These are phyloP conservation scores for Phaeosphaeria sp. DNA, from an alignment of 2,329 filamentous ascomycete genomes.

Conservation along the genomic window DNA sequence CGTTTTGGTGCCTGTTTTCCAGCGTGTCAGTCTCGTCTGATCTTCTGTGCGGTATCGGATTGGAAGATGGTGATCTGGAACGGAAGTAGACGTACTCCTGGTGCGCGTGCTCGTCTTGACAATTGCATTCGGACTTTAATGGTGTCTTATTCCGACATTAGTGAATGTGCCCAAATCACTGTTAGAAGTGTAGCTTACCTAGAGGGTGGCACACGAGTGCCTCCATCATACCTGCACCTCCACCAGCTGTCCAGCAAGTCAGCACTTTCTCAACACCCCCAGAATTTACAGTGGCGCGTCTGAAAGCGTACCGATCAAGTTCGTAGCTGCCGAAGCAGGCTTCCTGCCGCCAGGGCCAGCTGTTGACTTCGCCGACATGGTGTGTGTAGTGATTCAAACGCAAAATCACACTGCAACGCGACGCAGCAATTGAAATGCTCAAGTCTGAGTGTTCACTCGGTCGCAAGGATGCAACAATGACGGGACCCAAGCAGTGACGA, in stretches of 20 bases:
- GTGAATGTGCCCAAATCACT: neutral
- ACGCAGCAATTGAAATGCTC: neutral
- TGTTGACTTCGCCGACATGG: slow-evolving; percentile 66
- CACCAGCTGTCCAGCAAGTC: slow-evolving; percentile 71
- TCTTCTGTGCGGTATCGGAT: neutral
- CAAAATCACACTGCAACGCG: neutral
- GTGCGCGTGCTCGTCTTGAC: slow-evolving; percentile 80
- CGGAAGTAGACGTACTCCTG: slow-evolving; percentile 65
- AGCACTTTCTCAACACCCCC: slow-evolving; percentile 11
- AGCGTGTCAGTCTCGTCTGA: slow-evolving; percentile 11
- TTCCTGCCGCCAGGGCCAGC: slow-evolving; percentile 69
- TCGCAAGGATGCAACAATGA: slow-evolving; percentile 14
- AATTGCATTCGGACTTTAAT: slow-evolving; percentile 99
- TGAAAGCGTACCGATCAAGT: slow-evolving; percentile 76
- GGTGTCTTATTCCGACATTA: slow-evolving; percentile 67
- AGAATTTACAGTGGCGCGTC: slow-evolving; percentile 1
- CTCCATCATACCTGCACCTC: slow-evolving; percentile 99
- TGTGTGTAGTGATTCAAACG: slow-evolving; percentile 2
- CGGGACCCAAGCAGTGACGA: neutral
- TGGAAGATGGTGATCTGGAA: neutral
- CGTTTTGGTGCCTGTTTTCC: slow-evolving; percentile 68
- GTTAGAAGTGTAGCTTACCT: slow-evolving; percentile 61
- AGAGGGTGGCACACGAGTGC: slow-evolving; percentile 94
- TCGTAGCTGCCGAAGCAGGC: slow-evolving; percentile 84
- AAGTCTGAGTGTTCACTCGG: neutral